Evolutionary conservation across 306 rosid genomes (phyloP).

Genomic region (Malus asiatica): DNA sequence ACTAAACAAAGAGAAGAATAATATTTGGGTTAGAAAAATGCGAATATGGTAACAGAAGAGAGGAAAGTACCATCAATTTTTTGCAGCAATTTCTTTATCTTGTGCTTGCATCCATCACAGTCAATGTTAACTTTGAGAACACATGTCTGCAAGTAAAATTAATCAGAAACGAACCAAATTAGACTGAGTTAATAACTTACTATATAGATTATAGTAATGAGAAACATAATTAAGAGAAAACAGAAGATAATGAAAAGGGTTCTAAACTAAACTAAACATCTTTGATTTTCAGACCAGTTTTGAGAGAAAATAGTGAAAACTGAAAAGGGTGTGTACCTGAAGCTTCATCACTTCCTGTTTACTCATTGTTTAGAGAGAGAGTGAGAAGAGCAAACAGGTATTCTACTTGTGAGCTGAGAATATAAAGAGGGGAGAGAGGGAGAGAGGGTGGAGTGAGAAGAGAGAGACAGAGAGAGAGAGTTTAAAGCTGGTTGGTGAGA

Average conservation of each 20-base stretch:
- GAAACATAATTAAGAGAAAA: neutral
- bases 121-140: constrained; percentile 70
- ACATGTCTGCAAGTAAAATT: constrained; percentile 46
- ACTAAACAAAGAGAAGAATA: too few species aligned
- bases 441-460: neutral
- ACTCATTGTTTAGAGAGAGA: constrained; percentile 35
- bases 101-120: constrained; percentile 81
- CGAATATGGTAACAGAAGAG: neutral
- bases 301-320: neutral
- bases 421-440: constrained; percentile 5
- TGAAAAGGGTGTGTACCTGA: constrained; percentile 48
- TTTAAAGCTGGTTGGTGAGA: constrained; percentile 32
- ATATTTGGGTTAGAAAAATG: neutral
- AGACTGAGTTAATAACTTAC: neutral
- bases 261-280: neutral
- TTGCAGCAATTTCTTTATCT: constrained; percentile 74
- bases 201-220: too few species aligned
- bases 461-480: constrained; percentile 14
- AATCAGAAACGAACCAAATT: constrained; percentile 1
- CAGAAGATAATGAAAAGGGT: neutral
- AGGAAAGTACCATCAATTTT: constrained; percentile 68
- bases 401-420: neutral
- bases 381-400: neutral
- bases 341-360: constrained; percentile 70
- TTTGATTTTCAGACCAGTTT: neutral